Conservation (phyloP, 1,284 basidiomycete species). For the Tremellales sp. region DNA sequence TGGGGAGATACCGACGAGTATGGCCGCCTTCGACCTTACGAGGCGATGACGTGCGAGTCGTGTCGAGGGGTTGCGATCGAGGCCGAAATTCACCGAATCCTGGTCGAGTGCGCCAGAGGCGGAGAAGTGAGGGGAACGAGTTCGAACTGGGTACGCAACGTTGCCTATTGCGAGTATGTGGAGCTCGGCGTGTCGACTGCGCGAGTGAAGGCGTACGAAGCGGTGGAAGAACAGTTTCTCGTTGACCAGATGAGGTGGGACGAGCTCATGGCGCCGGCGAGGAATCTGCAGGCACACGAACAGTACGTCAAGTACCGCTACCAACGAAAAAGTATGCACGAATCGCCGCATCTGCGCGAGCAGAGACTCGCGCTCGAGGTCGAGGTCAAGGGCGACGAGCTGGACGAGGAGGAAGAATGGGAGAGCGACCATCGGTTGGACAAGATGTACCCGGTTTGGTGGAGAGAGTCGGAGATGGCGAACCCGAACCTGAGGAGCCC, state of each 20-base stretch:
- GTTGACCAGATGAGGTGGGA: constrained; percentile 21
- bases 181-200: constrained; percentile 8
- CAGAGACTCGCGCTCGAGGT: neutral
- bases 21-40: constrained; percentile 1
- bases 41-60: constrained; percentile 8
- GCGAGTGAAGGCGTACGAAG: constrained; percentile 5
- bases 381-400: neutral
- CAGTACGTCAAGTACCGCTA: neutral
- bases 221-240: constrained; percentile 28
- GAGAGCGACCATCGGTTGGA: neutral
- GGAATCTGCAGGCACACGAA: constrained; percentile 18
- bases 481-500: too few relatives aligned
- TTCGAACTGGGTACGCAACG: neutral
- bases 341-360: neutral
- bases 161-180: constrained; percentile 11
- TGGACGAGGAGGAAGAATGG: constrained; percentile 7
- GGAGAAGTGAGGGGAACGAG: constrained; percentile 6
- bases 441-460: neutral
- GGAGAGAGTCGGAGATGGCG: too few relatives aligned
- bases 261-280: constrained; percentile 13
- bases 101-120: constrained; percentile 16
- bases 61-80: constrained; percentile 17
- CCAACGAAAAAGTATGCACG: neutral
- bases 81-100: constrained; percentile 4
- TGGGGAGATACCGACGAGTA: constrained; percentile 14